These are phyloP conservation scores for Thinopyrum obtusiflorum DNA, from an alignment of 202 grass and related monocot species.

Conservation along the genomic window DNA sequence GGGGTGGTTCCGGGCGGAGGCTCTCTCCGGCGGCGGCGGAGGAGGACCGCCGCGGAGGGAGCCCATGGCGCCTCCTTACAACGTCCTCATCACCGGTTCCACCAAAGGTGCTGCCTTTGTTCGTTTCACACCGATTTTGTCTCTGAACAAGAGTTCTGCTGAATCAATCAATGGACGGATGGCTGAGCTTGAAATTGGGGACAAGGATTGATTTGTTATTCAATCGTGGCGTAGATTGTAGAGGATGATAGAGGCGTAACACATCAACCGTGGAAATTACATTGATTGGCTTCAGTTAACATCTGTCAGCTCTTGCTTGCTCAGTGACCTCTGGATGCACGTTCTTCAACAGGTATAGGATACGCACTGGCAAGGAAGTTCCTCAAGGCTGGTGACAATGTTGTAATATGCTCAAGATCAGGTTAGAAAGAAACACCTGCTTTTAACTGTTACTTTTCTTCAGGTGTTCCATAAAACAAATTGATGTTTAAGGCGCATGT, in stretches of 20 bases:
- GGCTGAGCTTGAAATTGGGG: neutral
- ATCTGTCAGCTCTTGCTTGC: neutral
- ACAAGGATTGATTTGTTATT: neutral
- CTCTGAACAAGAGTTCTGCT: neutral
- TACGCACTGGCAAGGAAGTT: constrained; percentile 82
- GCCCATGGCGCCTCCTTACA: constrained; percentile 73
- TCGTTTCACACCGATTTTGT: too few species aligned
- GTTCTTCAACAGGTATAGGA: constrained; percentile 67
- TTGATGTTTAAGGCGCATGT: neutral
- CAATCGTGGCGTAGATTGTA: neutral
- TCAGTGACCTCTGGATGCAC: neutral
- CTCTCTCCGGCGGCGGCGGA: constrained; percentile 26
- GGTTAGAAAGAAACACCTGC: constrained; percentile 28
- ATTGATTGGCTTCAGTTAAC: neutral
- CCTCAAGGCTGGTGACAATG: constrained; percentile 81
- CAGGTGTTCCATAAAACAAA: neutral
- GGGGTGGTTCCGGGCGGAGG: constrained; percentile 25
- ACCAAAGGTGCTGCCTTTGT: constrained; percentile 69
- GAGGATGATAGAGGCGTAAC: neutral
- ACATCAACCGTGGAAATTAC: neutral
- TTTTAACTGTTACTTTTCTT: neutral
- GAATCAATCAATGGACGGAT: neutral
- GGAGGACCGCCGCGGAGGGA: constrained; percentile 30
- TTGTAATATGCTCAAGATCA: constrained; percentile 93
- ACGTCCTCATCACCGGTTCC: constrained; percentile 92